A percentile compares a stretch with the other conserved stretches of the same genome.
Conservation (phyloP, 2,329 filamentous ascomycete species). For the Sodiomyces alkalinus region DNA sequence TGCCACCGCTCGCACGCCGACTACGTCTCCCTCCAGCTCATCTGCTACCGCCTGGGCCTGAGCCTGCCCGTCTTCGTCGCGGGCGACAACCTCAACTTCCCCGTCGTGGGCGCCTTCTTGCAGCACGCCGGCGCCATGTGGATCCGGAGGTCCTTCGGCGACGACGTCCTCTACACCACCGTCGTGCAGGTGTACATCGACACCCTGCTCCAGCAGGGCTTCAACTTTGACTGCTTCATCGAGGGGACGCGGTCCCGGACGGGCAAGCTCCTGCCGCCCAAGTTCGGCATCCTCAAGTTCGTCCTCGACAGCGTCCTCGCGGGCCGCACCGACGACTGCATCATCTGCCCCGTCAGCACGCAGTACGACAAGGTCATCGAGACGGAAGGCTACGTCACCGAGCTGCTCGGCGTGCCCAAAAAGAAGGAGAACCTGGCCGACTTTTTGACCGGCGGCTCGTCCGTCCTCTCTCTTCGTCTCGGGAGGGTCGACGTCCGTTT, state of each 20-base stretch:
- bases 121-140: conserved; percentile 97
- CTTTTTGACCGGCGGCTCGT: conserved; percentile 73
- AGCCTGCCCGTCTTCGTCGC: conserved; percentile 84
- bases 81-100: conserved; percentile 93
- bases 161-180: conserved; percentile 78
- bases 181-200: conserved; percentile 96
- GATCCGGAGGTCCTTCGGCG: conserved; percentile 83
- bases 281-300: conserved; percentile 89
- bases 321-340: conserved; percentile 74
- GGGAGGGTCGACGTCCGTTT: conserved; percentile 92
- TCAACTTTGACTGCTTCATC: conserved; percentile 95
- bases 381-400: conserved; percentile 90
- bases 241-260: conserved; percentile 88
- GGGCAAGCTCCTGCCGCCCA: conserved; percentile 83
- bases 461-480: conserved; percentile 73
- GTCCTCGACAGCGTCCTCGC: conserved; percentile 81
- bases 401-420: conserved; percentile 86
- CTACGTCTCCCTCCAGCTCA: conserved; percentile 86
- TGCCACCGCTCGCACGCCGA: conserved; percentile 93
- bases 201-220: conserved; percentile 75
- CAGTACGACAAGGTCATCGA: conserved; percentile 99
- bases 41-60: conserved; percentile 86
- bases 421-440: conserved; percentile 86
- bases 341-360: conserved; percentile 90
- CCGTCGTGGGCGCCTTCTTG: conserved; percentile 73